Percentiles rank a stretch among this genome's conserved stretches.
phyloP scores from a whole-genome alignment of 2,329 filamentous ascomycete species.

The Aspergillus hiratsukae region DNA sequence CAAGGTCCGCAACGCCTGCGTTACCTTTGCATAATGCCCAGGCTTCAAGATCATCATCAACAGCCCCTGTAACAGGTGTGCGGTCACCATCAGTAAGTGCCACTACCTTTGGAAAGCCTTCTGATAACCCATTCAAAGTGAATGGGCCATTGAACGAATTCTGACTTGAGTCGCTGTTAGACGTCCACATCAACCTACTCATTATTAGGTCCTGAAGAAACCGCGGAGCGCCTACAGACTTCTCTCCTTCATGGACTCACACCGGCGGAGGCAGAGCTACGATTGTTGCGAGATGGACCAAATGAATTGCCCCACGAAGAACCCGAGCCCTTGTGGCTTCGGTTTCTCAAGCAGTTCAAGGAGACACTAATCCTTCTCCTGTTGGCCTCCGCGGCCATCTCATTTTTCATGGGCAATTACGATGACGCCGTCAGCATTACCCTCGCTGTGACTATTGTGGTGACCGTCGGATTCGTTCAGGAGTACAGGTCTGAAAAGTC shows the following conservation, averaged over 20 bases:
- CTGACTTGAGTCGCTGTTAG: slow-evolving; percentile 18
- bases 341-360: slow-evolving; percentile 94
- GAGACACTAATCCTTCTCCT: slow-evolving; percentile 93
- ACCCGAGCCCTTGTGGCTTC: slow-evolving; percentile 89
- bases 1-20: slow-evolving; percentile 55
- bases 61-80: slow-evolving; percentile 22
- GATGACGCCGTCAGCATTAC: slow-evolving; percentile 96
- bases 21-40: slow-evolving; percentile 55
- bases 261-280: slow-evolving; percentile 72
- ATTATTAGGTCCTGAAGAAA: slow-evolving; percentile 70
- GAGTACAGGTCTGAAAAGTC: slow-evolving; percentile 98
- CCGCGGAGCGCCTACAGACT: slow-evolving; percentile 71
- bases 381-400: slow-evolving; percentile 80
- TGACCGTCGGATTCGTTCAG: slow-evolving; percentile 92
- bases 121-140: background rate
- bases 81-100: slow-evolving; percentile 33
- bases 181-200: slow-evolving; percentile 50
- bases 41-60: slow-evolving; percentile 26
- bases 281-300: slow-evolving; percentile 74
- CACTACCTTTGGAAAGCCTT: background rate
- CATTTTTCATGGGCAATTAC: slow-evolving; percentile 83
- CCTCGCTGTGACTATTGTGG: slow-evolving; percentile 92
- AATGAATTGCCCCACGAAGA: slow-evolving; percentile 95
- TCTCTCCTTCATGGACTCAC: slow-evolving; percentile 80
- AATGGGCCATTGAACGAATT: slow-evolving; percentile 11